Evolutionary conservation across 768 basidiomycete species (phyloP).

Genomic region (Favolaschia claudopus): DNA sequence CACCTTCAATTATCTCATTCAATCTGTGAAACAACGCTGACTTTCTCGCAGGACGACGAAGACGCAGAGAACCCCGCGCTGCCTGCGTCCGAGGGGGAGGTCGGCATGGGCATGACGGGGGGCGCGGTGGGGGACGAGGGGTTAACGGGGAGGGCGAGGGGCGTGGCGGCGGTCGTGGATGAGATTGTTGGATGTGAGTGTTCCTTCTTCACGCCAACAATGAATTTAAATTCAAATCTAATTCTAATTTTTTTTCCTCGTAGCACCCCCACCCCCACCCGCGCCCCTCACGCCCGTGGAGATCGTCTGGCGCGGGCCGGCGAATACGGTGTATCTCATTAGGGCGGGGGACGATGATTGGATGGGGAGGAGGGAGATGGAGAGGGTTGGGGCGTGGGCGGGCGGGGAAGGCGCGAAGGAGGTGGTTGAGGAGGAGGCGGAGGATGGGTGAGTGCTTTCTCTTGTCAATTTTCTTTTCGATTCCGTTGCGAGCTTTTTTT

Average conservation of each 20-base stretch:
- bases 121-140: not conserved
- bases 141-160: not conserved
- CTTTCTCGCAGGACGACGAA: not conserved
- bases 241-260: not conserved
- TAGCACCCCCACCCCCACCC: not conserved
- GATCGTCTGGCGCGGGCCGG: constrained; percentile 20
- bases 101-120: not conserved
- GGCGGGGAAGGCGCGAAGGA: too few relatives aligned
- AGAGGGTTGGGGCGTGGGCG: too few relatives aligned
- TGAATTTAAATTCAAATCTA: too few relatives aligned
- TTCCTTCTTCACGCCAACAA: not conserved
- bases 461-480: not conserved
- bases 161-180: constrained; percentile 19
- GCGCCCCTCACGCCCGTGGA: constrained; percentile 12
- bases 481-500: not conserved
- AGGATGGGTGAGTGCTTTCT: constrained; percentile 1
- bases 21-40: not conserved
- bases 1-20: too few relatives aligned
- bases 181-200: constrained; percentile 27
- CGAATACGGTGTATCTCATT: constrained; percentile 19
- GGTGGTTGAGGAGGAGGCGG: not conserved
- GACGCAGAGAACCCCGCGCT: not conserved
- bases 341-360: constrained; percentile 27
- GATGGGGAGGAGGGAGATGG: constrained; percentile 20
- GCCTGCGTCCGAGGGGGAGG: not conserved